Evolutionary conservation across 768 basidiomycete species (phyloP), one percentile per base, ranked within the genome.

Genomic region (Leucocoprinus sp.): DNA sequence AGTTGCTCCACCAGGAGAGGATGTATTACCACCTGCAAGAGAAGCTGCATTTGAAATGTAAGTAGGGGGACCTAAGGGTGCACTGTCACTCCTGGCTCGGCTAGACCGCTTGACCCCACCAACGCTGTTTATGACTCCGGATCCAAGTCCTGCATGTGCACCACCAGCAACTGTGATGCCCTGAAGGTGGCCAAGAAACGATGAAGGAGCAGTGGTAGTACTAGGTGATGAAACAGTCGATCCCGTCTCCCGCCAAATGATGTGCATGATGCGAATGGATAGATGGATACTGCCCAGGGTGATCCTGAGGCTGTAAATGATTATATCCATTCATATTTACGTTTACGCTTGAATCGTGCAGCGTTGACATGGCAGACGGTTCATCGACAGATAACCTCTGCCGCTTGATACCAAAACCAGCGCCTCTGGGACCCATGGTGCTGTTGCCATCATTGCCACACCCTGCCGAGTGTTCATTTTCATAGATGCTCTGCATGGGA

Each of bases 1-100:
- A n/a, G n/a, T n/a, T 51, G 54, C 35, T 54, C 27, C 57, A 53
- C 39, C 57, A 42, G 51, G 61, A 54, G 46, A 37, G 8, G 53
- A 47, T 27, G 43, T 41, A 19, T 50, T 52, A 5, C 49, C 43
- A 36, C 39, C 28, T 8, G 36, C 18, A 40, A 27, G 26, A 27
- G 26, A 27, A 5, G 26, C 5, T 27, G 26, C 26, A n/a, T n/a
- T n/a, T 27, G 49, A 37, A 23, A 24, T 24, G 27, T 45, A 43
- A 28, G 36, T 17, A 37, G 60, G 72, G 55, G 80, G 79, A 34
- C 80, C 80, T 26, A 84, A 60, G 29, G 82, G 82, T 14, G 82
- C 64, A 24, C 75, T 78, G 55, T 84, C 82, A 54, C 80, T 82
- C 55, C 82, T 62, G 24, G 80, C 80, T n/a, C 82, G 69, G 42